Evolutionary conservation across 2,329 filamentous ascomycete species (phyloP).

Genomic region (Fusarium longipes): DNA sequence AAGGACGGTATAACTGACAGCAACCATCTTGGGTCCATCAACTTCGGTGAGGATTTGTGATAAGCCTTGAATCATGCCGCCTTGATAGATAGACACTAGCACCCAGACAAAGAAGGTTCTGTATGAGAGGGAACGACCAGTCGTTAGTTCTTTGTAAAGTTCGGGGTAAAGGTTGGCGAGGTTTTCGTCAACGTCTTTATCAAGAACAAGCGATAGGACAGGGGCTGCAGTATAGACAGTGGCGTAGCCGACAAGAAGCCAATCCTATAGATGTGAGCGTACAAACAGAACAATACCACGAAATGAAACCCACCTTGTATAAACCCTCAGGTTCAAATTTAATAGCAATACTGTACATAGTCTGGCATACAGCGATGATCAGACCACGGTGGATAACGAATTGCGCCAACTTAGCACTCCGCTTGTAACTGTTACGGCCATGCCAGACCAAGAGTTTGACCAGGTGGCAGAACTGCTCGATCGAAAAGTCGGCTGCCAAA

Average conservation of each 20-base stretch:
- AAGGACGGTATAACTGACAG: constrained; percentile 90
- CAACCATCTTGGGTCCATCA: constrained; percentile 80
- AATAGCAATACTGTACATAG: constrained; percentile 94
- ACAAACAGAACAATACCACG: neutral
- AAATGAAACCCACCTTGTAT: constrained; percentile 70
- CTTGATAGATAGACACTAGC: constrained; percentile 93
- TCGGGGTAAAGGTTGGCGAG: constrained; percentile 96
- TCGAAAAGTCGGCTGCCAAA: constrained; percentile 94
- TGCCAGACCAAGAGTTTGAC: constrained; percentile 99
- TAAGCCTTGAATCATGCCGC: constrained; percentile 93
- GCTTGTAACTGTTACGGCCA: constrained; percentile 95
- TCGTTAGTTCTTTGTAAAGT: constrained; percentile 96
- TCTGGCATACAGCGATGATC: constrained; percentile 95
- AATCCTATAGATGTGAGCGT: constrained; percentile 68
- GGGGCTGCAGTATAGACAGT: constrained; percentile 95
- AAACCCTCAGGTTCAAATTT: constrained; percentile 93
- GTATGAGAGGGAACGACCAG: constrained; percentile 87
- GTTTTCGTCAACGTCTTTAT: constrained; percentile 93
- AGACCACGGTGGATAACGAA: constrained; percentile 98
- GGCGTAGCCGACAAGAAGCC: constrained; percentile 95
- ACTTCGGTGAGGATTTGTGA: constrained; percentile 87
- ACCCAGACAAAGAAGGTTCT: constrained; percentile 98
- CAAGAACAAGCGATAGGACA: constrained; percentile 92
- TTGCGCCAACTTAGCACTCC: constrained; percentile 92
- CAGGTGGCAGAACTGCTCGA: constrained; percentile 93